These are phyloP conservation scores for Botrytis elliptica DNA, from an alignment of 2,329 filamentous ascomycete genomes.

Conservation along the genomic window DNA sequence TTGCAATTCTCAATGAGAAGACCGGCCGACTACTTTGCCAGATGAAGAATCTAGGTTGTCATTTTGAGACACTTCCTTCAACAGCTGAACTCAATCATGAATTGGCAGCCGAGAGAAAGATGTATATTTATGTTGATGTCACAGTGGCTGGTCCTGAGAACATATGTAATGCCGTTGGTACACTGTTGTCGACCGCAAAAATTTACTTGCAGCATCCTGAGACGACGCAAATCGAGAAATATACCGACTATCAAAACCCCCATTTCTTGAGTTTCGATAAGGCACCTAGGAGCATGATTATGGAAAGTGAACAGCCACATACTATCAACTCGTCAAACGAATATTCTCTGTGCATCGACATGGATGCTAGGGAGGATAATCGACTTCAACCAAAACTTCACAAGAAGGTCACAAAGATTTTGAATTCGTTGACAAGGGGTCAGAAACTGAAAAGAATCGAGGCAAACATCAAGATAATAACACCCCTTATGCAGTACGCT, in stretches of 20 bases:
- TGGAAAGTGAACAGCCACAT: background rate
- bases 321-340: background rate
- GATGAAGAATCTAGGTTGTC: background rate
- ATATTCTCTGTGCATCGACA: background rate
- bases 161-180: background rate
- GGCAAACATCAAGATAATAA: background rate
- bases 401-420: background rate
- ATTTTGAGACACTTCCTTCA: background rate
- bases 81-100: background rate
- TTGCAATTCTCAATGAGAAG: background rate
- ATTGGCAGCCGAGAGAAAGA: background rate
- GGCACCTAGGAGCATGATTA: background rate
- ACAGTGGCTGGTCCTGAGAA: slow-evolving; percentile 20
- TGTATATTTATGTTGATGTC: slow-evolving; percentile 7
- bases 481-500: background rate
- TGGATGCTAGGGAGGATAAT: background rate
- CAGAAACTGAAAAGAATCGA: background rate
- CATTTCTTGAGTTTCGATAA: background rate
- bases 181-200: background rate
- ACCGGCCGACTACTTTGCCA: background rate
- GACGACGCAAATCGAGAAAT: background rate
- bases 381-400: background rate
- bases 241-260: background rate
- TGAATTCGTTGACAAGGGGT: background rate
- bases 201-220: background rate